A percentile compares a stretch with the other conserved stretches of the same genome.
phyloP scores from a whole-genome alignment of 202 grass and related monocot genomes.

The Musa balbisiana region DNA sequence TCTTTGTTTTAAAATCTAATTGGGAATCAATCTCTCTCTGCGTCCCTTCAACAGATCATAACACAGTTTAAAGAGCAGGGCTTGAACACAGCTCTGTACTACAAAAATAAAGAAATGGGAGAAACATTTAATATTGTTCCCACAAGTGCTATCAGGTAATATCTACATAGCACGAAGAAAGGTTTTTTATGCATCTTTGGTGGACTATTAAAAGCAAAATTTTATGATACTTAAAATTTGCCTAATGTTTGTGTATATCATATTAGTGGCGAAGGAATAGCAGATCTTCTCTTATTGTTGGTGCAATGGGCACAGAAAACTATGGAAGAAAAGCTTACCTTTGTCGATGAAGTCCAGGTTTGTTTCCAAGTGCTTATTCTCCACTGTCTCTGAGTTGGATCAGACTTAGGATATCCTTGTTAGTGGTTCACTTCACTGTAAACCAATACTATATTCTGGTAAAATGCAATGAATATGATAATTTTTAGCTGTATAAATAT shows the following conservation, averaged over 20 bases:
- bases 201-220: background rate
- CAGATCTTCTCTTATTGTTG: conserved; percentile 86
- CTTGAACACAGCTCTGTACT: conserved; percentile 93
- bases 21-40: background rate
- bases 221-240: background rate
- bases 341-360: conserved; percentile 95
- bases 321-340: conserved; percentile 94
- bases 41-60: conserved; percentile 49
- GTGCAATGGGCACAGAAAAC: conserved; percentile 96
- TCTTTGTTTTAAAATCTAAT: background rate
- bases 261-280: conserved; percentile 88
- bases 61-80: conserved; percentile 91
- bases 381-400: background rate
- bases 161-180: conserved; percentile 5
- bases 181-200: background rate
- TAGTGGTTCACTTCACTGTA: background rate
- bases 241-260: conserved; percentile 6
- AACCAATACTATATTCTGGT: background rate
- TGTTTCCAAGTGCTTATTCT: conserved; percentile 7
- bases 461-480: too few species aligned
- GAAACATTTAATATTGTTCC: conserved; percentile 91
- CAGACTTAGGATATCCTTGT: background rate
- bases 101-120: conserved; percentile 95
- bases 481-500: background rate
- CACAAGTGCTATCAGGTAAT: conserved; percentile 85